These are phyloP conservation scores for Isabelozyma gotoi DNA, from an alignment of 805 yeast genomes.

Conservation along the genomic window DNA sequence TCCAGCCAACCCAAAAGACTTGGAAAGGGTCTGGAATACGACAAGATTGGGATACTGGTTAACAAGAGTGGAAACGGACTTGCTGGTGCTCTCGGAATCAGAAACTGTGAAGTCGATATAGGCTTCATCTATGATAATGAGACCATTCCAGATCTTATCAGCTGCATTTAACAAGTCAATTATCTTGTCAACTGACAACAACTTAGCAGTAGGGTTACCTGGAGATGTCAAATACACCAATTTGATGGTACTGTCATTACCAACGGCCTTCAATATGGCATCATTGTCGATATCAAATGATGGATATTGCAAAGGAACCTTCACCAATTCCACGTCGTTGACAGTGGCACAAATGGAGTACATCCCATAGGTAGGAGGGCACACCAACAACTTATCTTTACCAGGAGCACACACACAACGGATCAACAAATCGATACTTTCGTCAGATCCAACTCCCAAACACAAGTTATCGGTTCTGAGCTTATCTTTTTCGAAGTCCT, in stretches of 20 bases:
- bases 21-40: constrained; percentile 89
- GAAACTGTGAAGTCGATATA: constrained; percentile 74
- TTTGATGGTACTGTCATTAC: constrained; percentile 62
- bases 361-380: constrained; percentile 99
- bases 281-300: constrained; percentile 60
- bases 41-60: constrained; percentile 79
- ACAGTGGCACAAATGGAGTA: constrained; percentile 87
- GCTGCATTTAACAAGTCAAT: constrained; percentile 46
- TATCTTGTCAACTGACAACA: constrained; percentile 43
- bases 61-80: constrained; percentile 73
- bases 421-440: constrained; percentile 84
- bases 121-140: constrained; percentile 91
- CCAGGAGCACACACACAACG: constrained; percentile 84
- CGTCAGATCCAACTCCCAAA: constrained; percentile 97
- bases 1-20: constrained; percentile 96
- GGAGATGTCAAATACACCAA: constrained; percentile 88
- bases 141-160: constrained; percentile 61
- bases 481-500: constrained; percentile 5
- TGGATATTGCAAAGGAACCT: constrained; percentile 60
- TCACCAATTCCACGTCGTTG: constrained; percentile 78
- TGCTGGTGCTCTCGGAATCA: constrained; percentile 9
- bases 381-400: constrained; percentile 72
- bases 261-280: constrained; percentile 50
- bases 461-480: constrained; percentile 71
- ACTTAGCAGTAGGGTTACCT: constrained; percentile 90